Evolutionary conservation across 495 filamentous ascomycete species (phyloP).

Genomic region (Trichocladium antarcticum): DNA sequence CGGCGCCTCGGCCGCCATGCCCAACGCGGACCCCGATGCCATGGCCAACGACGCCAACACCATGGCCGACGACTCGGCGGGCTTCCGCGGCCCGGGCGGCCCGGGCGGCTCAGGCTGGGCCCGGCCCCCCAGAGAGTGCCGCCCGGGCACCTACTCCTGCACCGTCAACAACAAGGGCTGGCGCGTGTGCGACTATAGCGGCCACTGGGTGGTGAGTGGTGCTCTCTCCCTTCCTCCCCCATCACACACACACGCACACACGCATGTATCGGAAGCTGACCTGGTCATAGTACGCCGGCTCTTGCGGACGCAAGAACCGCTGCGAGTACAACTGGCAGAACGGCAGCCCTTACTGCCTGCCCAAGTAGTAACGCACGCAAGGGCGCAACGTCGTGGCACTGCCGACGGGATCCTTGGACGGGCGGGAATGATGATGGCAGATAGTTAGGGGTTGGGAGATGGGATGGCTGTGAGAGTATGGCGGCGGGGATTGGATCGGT

Average conservation of each 20-base stretch:
- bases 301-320: constrained; percentile 11
- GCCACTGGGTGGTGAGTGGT: constrained; percentile 22
- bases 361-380: too few relatives aligned
- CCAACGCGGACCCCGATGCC: neutral
- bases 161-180: constrained; percentile 12
- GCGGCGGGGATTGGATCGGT: neutral
- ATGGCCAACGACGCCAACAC: neutral
- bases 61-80: neutral
- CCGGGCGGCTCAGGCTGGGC: neutral
- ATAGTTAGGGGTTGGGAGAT: neutral
- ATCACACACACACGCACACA: too few relatives aligned
- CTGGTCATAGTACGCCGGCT: constrained; percentile 10
- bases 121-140: neutral
- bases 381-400: too few relatives aligned
- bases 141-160: constrained; percentile 3
- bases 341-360: constrained; percentile 24
- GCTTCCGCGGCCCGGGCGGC: too few relatives aligned
- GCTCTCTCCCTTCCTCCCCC: too few relatives aligned
- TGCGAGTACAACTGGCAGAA: constrained; percentile 20
- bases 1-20: constrained; percentile 9
- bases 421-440: neutral
- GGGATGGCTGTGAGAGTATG: neutral
- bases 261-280: neutral
- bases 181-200: constrained; percentile 19
- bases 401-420: too few relatives aligned